These are phyloP conservation scores for Botryotinia narcissicola DNA, from an alignment of 2,329 filamentous ascomycete genomes.

Conservation along the genomic window DNA sequence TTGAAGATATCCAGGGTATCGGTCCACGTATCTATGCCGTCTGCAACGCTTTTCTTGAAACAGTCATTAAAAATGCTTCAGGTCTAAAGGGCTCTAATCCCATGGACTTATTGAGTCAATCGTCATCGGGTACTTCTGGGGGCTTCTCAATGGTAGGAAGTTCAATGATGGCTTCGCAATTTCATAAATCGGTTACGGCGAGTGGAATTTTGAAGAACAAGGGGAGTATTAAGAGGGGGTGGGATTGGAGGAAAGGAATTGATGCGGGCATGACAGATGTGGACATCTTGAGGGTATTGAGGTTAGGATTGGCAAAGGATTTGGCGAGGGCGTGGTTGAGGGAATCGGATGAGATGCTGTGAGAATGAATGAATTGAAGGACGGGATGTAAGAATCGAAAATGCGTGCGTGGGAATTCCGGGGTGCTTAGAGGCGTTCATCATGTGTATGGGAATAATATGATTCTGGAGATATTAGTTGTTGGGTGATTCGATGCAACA, in stretches of 20 bases:
- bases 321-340: constrained; percentile 67
- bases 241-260: constrained; percentile 68
- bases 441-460: background rate
- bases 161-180: constrained; percentile 63
- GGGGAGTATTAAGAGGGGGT: constrained; percentile 57
- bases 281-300: constrained; percentile 70
- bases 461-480: background rate
- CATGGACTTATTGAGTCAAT: constrained; percentile 66
- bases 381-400: constrained; percentile 9
- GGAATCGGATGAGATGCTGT: constrained; percentile 52
- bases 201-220: constrained; percentile 48
- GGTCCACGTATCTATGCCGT: constrained; percentile 68
- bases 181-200: constrained; percentile 58
- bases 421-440: background rate
- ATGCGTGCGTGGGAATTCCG: background rate
- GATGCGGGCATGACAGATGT: constrained; percentile 56
- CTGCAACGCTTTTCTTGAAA: constrained; percentile 74
- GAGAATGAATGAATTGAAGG: constrained; percentile 17
- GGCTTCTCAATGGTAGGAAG: constrained; percentile 67
- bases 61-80: constrained; percentile 69
- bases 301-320: constrained; percentile 72
- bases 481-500: background rate
- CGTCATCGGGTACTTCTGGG: constrained; percentile 53
- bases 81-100: constrained; percentile 62
- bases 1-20: constrained; percentile 78